phyloP scores from a whole-genome alignment of 164 flowering plant species.

The Tetrastigma voinierianum region DNA sequence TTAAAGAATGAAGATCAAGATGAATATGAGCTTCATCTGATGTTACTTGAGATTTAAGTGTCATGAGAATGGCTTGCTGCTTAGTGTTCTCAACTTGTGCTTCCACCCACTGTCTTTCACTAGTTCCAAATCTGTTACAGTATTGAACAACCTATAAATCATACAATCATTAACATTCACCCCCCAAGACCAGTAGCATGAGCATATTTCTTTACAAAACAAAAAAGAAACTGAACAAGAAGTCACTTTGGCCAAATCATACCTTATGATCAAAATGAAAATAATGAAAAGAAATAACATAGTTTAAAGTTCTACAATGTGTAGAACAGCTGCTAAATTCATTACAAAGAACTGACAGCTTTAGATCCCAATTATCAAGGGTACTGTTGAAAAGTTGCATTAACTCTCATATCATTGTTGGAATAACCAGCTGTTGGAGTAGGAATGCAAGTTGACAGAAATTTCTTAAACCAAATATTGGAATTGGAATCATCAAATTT shows the following conservation, averaged over 20 bases:
- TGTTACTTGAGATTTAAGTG: constrained; percentile 83
- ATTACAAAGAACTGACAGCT: no score
- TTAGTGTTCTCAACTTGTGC: constrained; percentile 98
- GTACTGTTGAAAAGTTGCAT: no score
- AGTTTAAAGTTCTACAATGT: no score
- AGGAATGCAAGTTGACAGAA: no score
- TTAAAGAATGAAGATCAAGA: constrained; percentile 90
- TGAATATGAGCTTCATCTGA: constrained; percentile 97
- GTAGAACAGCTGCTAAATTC: no score
- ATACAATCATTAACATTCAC: background rate
- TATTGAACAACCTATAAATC: constrained; percentile 7
- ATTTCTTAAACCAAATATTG: no score
- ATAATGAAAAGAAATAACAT: no score
- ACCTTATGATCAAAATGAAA: no score
- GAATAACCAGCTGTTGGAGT: no score
- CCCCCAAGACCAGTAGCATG: background rate
- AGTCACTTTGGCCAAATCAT: background rate
- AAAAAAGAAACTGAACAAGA: background rate
- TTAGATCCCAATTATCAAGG: no score
- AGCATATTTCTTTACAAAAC: background rate
- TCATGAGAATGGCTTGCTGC: constrained; percentile 86
- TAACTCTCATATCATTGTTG: no score
- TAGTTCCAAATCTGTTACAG: constrained; percentile 76
- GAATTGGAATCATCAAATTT: no score
- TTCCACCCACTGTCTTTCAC: constrained; percentile 99